Base-by-base conservation (phyloP, 768 basidiomycete species). In the Rhodotorula toruloides region DNA sequence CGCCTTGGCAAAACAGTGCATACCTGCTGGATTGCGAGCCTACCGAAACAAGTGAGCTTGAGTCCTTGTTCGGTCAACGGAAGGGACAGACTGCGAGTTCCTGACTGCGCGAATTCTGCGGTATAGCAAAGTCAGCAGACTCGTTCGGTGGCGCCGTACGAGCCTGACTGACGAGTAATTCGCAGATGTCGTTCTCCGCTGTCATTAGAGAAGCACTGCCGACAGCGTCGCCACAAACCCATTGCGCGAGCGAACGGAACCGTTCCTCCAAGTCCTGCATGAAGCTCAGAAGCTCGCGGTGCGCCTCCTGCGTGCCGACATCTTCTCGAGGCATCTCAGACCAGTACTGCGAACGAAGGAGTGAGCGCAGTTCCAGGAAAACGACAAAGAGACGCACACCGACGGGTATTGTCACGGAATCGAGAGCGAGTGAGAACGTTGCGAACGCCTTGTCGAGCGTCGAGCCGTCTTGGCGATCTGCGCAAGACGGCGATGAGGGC, bases 401-500 rank as follows among this genome's bases (percentile, higher is more conserved):
- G 17, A 54, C 25, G 11, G 61, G 61, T 17, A 39, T 36, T 16
- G 61, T 46, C n/a, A 62, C 14, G 19, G 49, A 42, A 42, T 62
- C 61, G 16, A 54, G 53, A 0, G 34, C 44, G 36, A 48, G 44
- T 14, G 19, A 46, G 53, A 62, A 32, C 13, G 34, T 53, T n/a
- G 40, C 25, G 46, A 48, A 62, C 1, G 52, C 43, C 21, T 36
- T 27, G 37, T 29, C 12, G 3, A 54, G 44, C 6, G 34, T 11
- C 34, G 44, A 29, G 31, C 6, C 25, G 8, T 6, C 3, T 14
- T 22, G 36, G 52, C 25, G 25, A n/a, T 52, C 29, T 27, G 4
- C 48, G 29, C 29, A 12, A 31, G 2, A n/a, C n/a, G n/a, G n/a
- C n/a, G n/a, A n/a, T n/a, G n/a, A n/a, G n/a, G n/a, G n/a, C n/a